These are phyloP conservation scores for Suillus luteus DNA, from an alignment of 768 basidiomycete genomes.

Conservation along the genomic window DNA sequence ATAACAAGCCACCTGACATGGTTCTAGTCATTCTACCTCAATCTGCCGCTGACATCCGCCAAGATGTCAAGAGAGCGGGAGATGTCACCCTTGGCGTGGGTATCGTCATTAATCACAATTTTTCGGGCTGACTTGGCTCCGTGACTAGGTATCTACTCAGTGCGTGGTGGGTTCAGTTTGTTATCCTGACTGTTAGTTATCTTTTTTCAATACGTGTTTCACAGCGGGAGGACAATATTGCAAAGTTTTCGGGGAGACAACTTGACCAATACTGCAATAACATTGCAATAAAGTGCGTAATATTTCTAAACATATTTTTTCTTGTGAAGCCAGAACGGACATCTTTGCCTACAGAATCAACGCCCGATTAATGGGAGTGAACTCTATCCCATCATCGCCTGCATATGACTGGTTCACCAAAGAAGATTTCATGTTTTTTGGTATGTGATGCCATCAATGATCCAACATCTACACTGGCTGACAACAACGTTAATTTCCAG, in stretches of 20 bases:
- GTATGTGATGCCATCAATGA: conserved; percentile 12
- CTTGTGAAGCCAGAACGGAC: background rate
- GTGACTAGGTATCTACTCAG: conserved; percentile 30
- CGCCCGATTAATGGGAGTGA: conserved; percentile 52
- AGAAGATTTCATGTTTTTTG: conserved; percentile 39
- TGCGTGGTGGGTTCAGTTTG: conserved; percentile 18
- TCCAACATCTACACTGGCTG: background rate
- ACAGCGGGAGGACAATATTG: conserved; percentile 36
- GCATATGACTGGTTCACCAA: conserved; percentile 27
- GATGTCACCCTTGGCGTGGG: conserved; percentile 44
- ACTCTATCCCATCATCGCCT: conserved; percentile 37
- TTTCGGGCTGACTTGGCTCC: conserved; percentile 2
- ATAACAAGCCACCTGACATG: conserved; percentile 27
- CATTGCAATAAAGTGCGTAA: conserved; percentile 36
- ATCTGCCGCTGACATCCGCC: conserved; percentile 48
- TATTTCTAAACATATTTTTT: too few relatives aligned
- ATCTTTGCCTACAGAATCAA: conserved; percentile 43
- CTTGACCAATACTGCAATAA: conserved; percentile 40
- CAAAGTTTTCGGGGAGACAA: conserved; percentile 18
- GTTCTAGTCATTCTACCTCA: conserved; percentile 56
- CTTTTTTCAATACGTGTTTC: conserved; percentile 2
- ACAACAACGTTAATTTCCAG: conserved; percentile 30
- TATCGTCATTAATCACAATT: background rate
- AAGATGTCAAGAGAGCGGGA: conserved; percentile 56
- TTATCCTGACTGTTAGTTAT: conserved; percentile 14